Conservation (phyloP, 106 monocot genomes). For the Dendrobium nobile region DNA sequence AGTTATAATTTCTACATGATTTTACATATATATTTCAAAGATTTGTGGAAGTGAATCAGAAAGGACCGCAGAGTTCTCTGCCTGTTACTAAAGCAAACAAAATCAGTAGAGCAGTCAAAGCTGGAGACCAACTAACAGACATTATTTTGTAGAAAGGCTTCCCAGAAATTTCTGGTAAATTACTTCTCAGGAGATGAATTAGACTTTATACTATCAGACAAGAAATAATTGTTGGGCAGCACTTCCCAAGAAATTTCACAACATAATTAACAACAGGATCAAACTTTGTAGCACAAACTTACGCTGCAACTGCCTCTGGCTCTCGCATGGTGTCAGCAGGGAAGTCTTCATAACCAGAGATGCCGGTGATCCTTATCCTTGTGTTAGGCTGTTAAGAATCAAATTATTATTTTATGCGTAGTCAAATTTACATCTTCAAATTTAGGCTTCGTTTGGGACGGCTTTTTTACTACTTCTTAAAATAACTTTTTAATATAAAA, state of each 20-base stretch:
- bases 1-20: too few relatives aligned
- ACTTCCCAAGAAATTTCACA: not conserved
- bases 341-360: conserved; percentile 79
- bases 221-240: not conserved
- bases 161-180: not conserved
- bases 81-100: not conserved
- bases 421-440: not conserved
- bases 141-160: not conserved
- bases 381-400: conserved; percentile 68
- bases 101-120: not conserved
- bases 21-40: too few relatives aligned
- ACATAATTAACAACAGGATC: not conserved
- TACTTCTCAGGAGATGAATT: not conserved
- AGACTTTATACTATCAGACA: not conserved
- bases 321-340: conserved; percentile 71
- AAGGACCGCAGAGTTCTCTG: not conserved
- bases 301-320: conserved; percentile 42
- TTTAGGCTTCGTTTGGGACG: not conserved
- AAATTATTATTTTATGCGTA: not conserved
- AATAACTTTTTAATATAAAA: too few relatives aligned
- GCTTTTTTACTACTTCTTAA: too few relatives aligned
- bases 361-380: conserved; percentile 74
- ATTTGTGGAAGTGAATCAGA: too few relatives aligned
- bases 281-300: not conserved
- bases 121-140: not conserved